Base-by-base conservation (phyloP, 2,329 filamentous ascomycete genomes). In the Fusarium clavum region DNA sequence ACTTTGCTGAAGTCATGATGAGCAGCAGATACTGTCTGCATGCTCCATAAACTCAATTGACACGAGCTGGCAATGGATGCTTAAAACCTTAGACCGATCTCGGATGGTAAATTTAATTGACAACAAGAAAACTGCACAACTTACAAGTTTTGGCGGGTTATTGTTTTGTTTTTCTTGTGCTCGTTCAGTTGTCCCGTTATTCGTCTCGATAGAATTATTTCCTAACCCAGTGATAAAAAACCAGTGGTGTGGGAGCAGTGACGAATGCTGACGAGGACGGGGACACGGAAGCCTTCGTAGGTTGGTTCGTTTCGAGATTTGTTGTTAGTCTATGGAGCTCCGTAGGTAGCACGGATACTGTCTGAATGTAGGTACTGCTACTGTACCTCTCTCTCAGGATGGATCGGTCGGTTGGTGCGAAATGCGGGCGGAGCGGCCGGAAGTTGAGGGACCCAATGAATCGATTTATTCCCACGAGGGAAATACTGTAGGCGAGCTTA, bases 181-280 rank as follows among this genome's bases (percentile, higher is more conserved):
- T 64, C 47, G 30, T 45, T 20, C 41, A 57, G 25, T 57, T 52
- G 22, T 55, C 49, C 38, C 46, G 59, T 41, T 34, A 38, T 73
- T 45, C 52, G 44, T 54, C 47, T 45, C 40, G 49, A 68, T 43
- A 64, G 44, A 58, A 67, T 52, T 64, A 60, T 57, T 41, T 62
- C 54, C 44, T 41, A 67, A 58, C 52, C 51, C 61, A 54, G 62
- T 32, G 61, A 46, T 41, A 69, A 40, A 49, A 55, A 56, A 44
- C 66, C 62, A 73, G 71, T 73, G 69, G 72, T 66, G 69, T 65
- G 49, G 47, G 54, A 56, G 43, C 61, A 69, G 72, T 74, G 71
- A 75, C 61, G 73, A 67, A 67, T 67, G 52, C 61, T 69, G 65
- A 69, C 57, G 57, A 69, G 57, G 63, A 65, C 55, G 52, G 52